phyloP scores from a whole-genome alignment of 23 red algal species.

The Cyanidium caldarium region DNA sequence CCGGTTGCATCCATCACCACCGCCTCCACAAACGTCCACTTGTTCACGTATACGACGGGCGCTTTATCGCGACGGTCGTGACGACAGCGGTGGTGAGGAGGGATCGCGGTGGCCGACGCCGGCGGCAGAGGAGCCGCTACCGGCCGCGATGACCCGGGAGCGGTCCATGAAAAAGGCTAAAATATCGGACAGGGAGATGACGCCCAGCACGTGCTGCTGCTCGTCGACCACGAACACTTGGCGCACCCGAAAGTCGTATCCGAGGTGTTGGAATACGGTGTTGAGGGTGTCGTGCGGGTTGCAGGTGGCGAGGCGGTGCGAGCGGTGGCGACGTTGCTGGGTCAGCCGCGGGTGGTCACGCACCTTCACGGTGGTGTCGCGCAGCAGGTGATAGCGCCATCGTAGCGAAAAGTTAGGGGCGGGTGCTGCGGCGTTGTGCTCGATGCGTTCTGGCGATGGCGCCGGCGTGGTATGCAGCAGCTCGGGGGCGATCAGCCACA shows the following conservation, averaged over 20 bases:
- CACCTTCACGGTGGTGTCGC: neutral
- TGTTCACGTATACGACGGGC: no score
- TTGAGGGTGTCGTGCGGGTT: neutral
- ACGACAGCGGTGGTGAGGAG: no score
- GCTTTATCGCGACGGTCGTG: no score
- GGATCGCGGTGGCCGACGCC: no score
- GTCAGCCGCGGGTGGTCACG: neutral
- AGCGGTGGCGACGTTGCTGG: neutral
- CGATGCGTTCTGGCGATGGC: neutral
- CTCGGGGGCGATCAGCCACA: slow-evolving; percentile 1
- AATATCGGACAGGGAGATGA: slow-evolving; percentile 14
- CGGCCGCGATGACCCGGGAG: no score
- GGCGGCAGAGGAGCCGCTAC: no score
- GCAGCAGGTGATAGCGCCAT: neutral
- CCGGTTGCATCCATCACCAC: no score
- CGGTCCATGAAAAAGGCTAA: slow-evolving; percentile 18
- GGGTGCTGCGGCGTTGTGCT: no score
- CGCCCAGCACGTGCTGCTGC: slow-evolving; percentile 1
- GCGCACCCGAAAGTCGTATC: slow-evolving; percentile 2
- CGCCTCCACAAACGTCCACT: no score
- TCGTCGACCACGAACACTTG: slow-evolving; percentile 17
- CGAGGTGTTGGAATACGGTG: neutral
- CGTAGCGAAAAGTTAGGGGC: no score
- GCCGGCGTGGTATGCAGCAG: neutral
- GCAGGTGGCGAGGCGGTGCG: neutral